Conservation (phyloP, 805 yeast genomes). For the Lipomyces yamanashiensis region DNA sequence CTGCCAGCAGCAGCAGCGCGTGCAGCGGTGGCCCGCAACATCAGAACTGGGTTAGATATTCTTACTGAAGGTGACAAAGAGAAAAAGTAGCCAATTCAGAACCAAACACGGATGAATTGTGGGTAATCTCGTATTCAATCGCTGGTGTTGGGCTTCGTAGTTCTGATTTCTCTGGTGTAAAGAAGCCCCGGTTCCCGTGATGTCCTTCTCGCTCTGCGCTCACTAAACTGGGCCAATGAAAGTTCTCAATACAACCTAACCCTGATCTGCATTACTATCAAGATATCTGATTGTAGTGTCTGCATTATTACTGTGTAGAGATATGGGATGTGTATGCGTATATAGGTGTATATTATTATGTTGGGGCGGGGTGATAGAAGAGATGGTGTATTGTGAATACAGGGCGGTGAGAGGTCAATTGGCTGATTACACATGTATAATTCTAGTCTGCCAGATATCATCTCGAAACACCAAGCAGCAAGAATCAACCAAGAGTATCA, state of each 20-base stretch:
- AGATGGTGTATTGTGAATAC: too few relatives aligned
- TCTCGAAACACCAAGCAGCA: too few relatives aligned
- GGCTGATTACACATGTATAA: too few relatives aligned
- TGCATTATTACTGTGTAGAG: background rate
- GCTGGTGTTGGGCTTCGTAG: too few relatives aligned
- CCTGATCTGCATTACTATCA: background rate
- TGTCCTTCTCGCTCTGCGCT: background rate
- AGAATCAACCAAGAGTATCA: too few relatives aligned
- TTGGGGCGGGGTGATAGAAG: too few relatives aligned
- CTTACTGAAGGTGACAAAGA: background rate
- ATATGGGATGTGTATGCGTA: too few relatives aligned
- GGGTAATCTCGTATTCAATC: background rate
- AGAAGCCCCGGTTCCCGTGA: slow-evolving; percentile 4
- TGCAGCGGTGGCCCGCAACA: slow-evolving; percentile 32
- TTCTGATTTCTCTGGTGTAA: background rate
- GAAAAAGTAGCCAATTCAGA: background rate
- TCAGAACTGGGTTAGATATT: background rate
- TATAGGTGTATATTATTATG: too few relatives aligned
- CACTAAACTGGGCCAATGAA: slow-evolving; percentile 11
- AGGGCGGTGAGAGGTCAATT: too few relatives aligned
- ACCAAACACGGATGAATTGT: background rate
- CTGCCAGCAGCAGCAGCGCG: slow-evolving; percentile 20
- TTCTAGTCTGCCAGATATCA: too few relatives aligned
- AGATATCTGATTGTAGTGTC: background rate
- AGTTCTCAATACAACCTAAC: slow-evolving; percentile 1